Base-by-base conservation (phyloP, 2,329 filamentous ascomycete genomes). In the Calonectria fujianensis region DNA sequence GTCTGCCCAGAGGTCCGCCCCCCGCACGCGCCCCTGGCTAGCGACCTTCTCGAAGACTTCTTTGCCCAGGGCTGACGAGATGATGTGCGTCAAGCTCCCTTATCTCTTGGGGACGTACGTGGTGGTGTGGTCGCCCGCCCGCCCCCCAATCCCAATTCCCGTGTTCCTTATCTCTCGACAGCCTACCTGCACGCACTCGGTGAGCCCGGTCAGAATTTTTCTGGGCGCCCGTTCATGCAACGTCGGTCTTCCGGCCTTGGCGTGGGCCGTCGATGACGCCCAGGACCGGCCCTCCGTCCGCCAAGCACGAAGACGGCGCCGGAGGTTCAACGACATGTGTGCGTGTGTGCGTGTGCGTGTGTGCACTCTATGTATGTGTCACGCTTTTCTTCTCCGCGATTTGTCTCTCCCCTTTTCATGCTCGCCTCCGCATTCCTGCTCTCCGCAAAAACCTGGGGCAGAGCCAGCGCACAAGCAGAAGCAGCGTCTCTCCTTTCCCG, bases 31-130 rank as follows among this genome's bases (percentile, higher is more conserved):
- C 61, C 61, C 61, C 61, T 64, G 54, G 32, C 66, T 73, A 73
- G 71, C 50, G 71, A 68, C 48, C 71, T 73, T 73, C 71, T 35
- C 37, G 71, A 73, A 73, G 37, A 27, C 57, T 73, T 73, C 71
- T 39, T 29, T n/a, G 32, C 50, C 71, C 57, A 69, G 71, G 71
- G 71, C 71, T 69, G 71, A 73, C 71, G 66, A 66, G 71, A 73
- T 69, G 66, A 54, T 65, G 66, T 69, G 71, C 71, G 71, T 73
- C 64, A 69, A 51, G 51, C 16, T 31, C 13, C 65, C 24, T 41
- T 32, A 54, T 68, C 50, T 68, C 45, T 39, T 45, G 41, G 39
- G 37, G 24, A 24, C 24, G 24, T 24, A 18, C 39, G 65, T 37
- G 45, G 39, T 37, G 31, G n/a, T 39, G 31, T 69, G 29, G 45